Evolutionary conservation across 148 eudicot genomes (phyloP).

Genomic region (Gaultheria prostrata): DNA sequence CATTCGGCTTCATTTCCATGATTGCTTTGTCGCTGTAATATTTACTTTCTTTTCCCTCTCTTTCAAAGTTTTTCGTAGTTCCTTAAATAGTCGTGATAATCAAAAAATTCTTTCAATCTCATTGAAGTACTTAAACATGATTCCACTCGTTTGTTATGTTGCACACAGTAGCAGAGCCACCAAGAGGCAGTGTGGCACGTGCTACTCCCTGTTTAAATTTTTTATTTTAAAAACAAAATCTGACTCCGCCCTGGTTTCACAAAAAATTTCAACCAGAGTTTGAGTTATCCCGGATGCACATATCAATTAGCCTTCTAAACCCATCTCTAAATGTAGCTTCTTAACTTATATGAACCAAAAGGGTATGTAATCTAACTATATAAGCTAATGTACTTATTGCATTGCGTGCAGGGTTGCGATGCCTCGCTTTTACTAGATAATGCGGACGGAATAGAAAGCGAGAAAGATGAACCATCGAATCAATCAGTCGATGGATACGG

Average conservation of each 20-base stretch:
- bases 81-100: background rate
- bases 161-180: too few relatives aligned
- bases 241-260: too few relatives aligned
- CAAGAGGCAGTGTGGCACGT: too few relatives aligned
- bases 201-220: too few relatives aligned
- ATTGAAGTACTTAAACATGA: background rate
- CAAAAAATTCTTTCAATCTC: background rate
- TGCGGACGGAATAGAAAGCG: constrained; percentile 20
- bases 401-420: constrained; percentile 34
- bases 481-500: constrained; percentile 21
- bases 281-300: too few relatives aligned
- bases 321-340: background rate
- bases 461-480: constrained; percentile 29
- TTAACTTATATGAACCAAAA: too few relatives aligned
- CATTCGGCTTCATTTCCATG: constrained; percentile 38
- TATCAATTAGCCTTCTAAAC: too few relatives aligned
- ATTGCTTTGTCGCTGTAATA: constrained; percentile 31
- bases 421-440: constrained; percentile 37
- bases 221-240: too few relatives aligned
- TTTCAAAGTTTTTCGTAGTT: background rate
- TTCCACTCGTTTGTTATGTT: background rate
- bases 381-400: background rate
- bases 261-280: too few relatives aligned
- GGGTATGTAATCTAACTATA: background rate
- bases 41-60: background rate